These are phyloP conservation scores for Fraxinus dipetala DNA, from an alignment of 305 asterid genomes.

Conservation along the genomic window DNA sequence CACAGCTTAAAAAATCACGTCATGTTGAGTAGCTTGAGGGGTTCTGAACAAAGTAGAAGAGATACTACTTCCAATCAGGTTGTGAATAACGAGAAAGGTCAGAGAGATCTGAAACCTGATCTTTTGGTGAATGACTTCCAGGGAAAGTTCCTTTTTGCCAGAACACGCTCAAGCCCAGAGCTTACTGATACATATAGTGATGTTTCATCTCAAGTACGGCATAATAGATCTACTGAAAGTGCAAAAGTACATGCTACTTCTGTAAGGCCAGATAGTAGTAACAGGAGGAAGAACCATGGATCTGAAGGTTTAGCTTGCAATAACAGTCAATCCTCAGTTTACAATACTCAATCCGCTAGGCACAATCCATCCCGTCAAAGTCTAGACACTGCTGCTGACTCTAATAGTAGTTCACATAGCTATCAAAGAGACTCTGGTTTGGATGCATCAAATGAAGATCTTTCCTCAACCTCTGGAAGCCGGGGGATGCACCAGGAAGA, in stretches of 20 bases:
- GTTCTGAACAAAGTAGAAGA: conserved; percentile 41
- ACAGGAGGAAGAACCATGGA: conserved; percentile 45
- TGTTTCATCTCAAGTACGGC: conserved; percentile 29
- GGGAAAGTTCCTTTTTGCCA: conserved; percentile 66
- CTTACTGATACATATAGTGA: conserved; percentile 71
- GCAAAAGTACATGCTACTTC: conserved; percentile 39
- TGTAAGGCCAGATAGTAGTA: conserved; percentile 40
- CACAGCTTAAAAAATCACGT: conserved; percentile 49
- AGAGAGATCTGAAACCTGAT: conserved; percentile 57
- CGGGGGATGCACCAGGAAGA: conserved; percentile 71
- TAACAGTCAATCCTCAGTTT: conserved; percentile 45
- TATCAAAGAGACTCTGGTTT: conserved; percentile 48
- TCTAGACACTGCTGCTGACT: conserved; percentile 46
- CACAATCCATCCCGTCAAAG: conserved; percentile 47
- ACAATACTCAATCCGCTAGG: conserved; percentile 45
- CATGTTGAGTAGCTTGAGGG: conserved; percentile 38
- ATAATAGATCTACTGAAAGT: conserved; percentile 44
- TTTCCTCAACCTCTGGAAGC: conserved; percentile 52
- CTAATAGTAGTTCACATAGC: conserved; percentile 46
- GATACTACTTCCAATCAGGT: conserved; percentile 44
- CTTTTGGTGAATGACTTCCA: conserved; percentile 54
- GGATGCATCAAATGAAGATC: conserved; percentile 54
- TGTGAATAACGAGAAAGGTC: conserved; percentile 43
- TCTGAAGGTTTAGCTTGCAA: conserved; percentile 52
- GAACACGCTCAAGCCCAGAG: conserved; percentile 93